A percentile compares a stretch with the other conserved stretches of the same genome.
phyloP scores from a whole-genome alignment of 2,329 filamentous ascomycete species.

The Trichoderma brevicompactum region DNA sequence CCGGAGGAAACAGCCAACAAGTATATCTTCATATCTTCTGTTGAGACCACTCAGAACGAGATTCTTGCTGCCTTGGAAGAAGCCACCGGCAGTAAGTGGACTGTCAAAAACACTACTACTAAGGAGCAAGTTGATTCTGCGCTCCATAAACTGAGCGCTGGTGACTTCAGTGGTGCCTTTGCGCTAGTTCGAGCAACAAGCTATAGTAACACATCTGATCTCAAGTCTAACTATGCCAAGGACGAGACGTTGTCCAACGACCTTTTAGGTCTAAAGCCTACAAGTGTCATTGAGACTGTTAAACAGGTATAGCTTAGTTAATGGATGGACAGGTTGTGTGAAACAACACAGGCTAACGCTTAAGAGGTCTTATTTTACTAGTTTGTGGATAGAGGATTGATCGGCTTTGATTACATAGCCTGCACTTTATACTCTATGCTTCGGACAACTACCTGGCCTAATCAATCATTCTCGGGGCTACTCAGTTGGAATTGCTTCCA shows the following conservation, averaged over 20 bases:
- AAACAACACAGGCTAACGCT: neutral
- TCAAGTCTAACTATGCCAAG: constrained; percentile 30
- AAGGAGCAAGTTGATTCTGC: constrained; percentile 28
- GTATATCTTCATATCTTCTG: constrained; percentile 56
- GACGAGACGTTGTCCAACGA: constrained; percentile 29
- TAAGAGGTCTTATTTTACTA: neutral
- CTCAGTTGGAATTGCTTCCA: no score
- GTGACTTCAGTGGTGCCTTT: constrained; percentile 30
- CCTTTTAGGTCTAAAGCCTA: constrained; percentile 13
- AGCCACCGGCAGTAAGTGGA: constrained; percentile 29
- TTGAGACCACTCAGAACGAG: constrained; percentile 52
- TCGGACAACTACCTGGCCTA: no score
- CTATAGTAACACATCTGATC: constrained; percentile 24
- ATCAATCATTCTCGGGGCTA: no score
- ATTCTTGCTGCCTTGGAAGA: constrained; percentile 31
- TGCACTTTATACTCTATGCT: no score
- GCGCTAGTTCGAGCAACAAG: constrained; percentile 30
- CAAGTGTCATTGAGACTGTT: neutral
- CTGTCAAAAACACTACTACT: constrained; percentile 27
- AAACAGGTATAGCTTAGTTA: neutral
- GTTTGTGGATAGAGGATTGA: no score
- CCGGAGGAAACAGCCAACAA: constrained; percentile 56
- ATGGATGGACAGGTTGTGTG: neutral
- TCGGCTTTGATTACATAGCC: no score
- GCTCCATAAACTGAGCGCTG: constrained; percentile 22